A percentile compares a stretch with the other conserved stretches of the same genome.
phyloP scores from a whole-genome alignment of 805 yeast genomes.

The Metschnikowia orientalis region DNA sequence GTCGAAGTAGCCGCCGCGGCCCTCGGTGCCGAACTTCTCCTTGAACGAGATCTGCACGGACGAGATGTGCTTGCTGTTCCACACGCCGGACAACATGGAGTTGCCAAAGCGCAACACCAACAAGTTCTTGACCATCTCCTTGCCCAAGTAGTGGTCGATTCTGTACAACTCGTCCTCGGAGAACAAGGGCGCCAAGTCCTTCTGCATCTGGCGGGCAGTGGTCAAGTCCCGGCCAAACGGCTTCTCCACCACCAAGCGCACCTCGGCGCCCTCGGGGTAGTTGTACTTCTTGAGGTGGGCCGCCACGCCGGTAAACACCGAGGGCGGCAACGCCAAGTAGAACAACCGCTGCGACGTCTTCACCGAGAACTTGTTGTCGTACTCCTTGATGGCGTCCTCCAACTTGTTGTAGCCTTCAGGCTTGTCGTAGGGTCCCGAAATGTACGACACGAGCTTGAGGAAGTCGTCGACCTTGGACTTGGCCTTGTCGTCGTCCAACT shows the following conservation, averaged over 20 bases:
- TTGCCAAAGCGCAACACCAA: constrained; percentile 88
- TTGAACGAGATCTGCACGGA: constrained; percentile 88
- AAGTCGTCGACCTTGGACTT: constrained; percentile 54
- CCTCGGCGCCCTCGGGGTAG: constrained; percentile 55
- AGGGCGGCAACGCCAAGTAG: constrained; percentile 93
- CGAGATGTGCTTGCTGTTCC: constrained; percentile 78
- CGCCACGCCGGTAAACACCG: constrained; percentile 80
- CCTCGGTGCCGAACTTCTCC: constrained; percentile 98
- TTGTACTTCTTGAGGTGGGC: constrained; percentile 61
- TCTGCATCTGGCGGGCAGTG: constrained; percentile 72
- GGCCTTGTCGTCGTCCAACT: constrained; percentile 41
- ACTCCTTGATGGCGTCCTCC: constrained; percentile 48
- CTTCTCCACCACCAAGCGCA: constrained; percentile 89
- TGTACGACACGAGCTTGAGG: constrained; percentile 60
- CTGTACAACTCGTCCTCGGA: constrained; percentile 88
- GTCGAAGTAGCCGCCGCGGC: constrained; percentile 98
- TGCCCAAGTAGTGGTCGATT: constrained; percentile 96
- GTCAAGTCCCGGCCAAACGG: constrained; percentile 94
- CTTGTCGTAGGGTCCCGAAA: constrained; percentile 74
- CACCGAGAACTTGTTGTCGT: constrained; percentile 49
- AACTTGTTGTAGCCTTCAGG: constrained; percentile 68
- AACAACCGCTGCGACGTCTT: constrained; percentile 70
- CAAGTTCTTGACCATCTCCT: constrained; percentile 95
- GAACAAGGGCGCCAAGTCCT: constrained; percentile 77
- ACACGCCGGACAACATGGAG: constrained; percentile 78